phyloP scores from a whole-genome alignment of 208 protist genomes.

The Acanthamoeba triangularis region DNA sequence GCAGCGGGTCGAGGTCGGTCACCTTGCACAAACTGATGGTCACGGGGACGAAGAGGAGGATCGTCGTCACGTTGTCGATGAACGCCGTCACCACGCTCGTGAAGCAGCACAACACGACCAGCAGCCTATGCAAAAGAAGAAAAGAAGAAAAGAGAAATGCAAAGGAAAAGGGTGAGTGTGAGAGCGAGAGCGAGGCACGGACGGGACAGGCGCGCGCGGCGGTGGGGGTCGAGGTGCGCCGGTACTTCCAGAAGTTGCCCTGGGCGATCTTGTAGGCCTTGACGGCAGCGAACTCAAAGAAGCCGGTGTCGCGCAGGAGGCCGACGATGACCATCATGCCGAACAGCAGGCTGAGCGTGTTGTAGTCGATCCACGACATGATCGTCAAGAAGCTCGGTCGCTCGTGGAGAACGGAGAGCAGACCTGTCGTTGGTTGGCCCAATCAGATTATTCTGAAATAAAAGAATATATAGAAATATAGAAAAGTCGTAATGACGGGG shows the following conservation, averaged over 20 bases:
- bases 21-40: constrained; percentile 88
- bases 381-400: constrained; percentile 71
- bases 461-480: neutral
- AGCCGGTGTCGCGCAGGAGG: constrained; percentile 86
- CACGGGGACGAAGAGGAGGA: constrained; percentile 90
- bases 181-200: neutral
- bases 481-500: neutral
- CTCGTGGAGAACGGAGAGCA: constrained; percentile 54
- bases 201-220: neutral
- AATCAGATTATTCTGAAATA: too few relatives aligned
- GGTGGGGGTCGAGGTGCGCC: too few relatives aligned
- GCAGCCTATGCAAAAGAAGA: neutral
- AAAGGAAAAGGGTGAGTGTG: neutral
- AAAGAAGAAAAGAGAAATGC: neutral
- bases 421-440: neutral
- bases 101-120: constrained; percentile 58
- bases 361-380: constrained; percentile 85
- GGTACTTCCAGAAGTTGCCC: constrained; percentile 82
- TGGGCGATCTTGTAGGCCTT: constrained; percentile 84
- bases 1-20: constrained; percentile 86
- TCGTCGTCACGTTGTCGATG: constrained; percentile 92
- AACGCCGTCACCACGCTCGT: constrained; percentile 89
- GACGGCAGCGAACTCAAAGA: constrained; percentile 88
- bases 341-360: constrained; percentile 83
- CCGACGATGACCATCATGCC: constrained; percentile 91